Evolutionary conservation across 495 filamentous ascomycete genomes (phyloP), one percentile per base, ranked within the genome.

Genomic region (Lepidopterella palustris): DNA sequence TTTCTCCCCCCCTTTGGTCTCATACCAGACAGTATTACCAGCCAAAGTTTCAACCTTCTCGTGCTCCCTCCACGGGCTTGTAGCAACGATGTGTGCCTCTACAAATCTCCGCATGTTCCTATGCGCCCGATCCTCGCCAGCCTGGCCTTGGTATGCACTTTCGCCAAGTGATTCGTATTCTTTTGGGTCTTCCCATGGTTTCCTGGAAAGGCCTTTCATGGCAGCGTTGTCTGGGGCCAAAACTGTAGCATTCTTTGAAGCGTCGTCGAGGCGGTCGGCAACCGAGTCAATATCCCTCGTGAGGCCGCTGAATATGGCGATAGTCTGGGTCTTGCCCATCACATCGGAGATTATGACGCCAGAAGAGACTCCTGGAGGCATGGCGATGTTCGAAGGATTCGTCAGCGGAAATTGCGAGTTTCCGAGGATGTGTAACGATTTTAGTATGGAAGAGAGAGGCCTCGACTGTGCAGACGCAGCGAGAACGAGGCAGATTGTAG

Each of bases 151-250:
- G 70, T 97, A 97, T 4, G 89, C 90, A 29, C 85, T 71, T n/a
- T 81, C 76, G 0, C 92, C 92, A 18, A 89, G 76, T 5, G 74
- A 75, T 3, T 74, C 75, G 70, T 95, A 96, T 57, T 98, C 95
- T 39, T 82, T 73, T 0, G 89, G 84, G 61, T 95, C 85, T 65
- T 98, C 92, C 93, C 93, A 98, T 1, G 93, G 93, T 68, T 97
- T 97, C 57, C 88, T 78, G 0, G 91, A 90, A 39, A 97, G 78
- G 1, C 73, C 80, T 63, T 86, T 86, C 61, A 98, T 82, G 0
- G 83, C 90, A 39, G 81, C 83, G 72, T 98, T 97, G 5, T 85
- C 72, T 0, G 93, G 95, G 1, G 93, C 93, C 0, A 98, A 80
- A 25, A 98, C 87, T 0, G 95, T 98, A 10, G 90, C 87, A 68